Evolutionary conservation across 768 basidiomycete species (phyloP), one percentile per base, ranked within the genome.

Genomic region (Tremella fuciformis): DNA sequence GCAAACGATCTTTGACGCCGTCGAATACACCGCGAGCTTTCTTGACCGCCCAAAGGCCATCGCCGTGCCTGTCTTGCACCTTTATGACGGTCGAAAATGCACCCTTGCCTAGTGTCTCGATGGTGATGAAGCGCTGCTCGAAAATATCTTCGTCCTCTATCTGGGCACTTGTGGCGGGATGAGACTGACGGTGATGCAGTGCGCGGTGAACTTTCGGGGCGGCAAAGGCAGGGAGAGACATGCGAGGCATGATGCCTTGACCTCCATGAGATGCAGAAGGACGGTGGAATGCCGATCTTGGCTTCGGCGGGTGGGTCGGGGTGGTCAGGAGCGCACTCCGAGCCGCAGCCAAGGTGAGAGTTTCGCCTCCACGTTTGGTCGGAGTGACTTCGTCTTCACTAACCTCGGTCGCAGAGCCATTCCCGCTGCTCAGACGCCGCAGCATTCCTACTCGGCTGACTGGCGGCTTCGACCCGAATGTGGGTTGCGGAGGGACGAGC

Each of bases 81-180:
- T 73, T 77, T 41, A 91, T 86, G n/a, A 92, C 94, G 62, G 87
- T 88, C 22, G 91, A 91, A 77, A 97, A 98, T 73, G 92, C 91
- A 16, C 94, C 94, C 58, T 87, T 87, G 8, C 94, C 94, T 15
- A 97, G 81, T 67, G 87, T 85, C 57, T 88, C 88, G 26, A 91
- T 79, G 66, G 88, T 85, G n/a, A 85, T 82, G 74, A 93, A 98
- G 44, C 88, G 85, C 59, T 82, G 84, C 75, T 89, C 89, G 64
- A 96, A 96, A 29, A 71, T 39, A 42, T 73, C 67, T 29, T 73
- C 70, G 39, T 67, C 58, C 24, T 51, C 59, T 29, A 47, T 25
- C 25, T 57, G 63, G 8, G 64, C 50, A 42, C 57, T 57, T 39
- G 57, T 58, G 24, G 58, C 65, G 49, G 67, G 70, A 50, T 62